Evolutionary conservation across 306 rosid species (phyloP), one percentile per base, ranked within the genome.

Genomic region (Glycine latifolia): DNA sequence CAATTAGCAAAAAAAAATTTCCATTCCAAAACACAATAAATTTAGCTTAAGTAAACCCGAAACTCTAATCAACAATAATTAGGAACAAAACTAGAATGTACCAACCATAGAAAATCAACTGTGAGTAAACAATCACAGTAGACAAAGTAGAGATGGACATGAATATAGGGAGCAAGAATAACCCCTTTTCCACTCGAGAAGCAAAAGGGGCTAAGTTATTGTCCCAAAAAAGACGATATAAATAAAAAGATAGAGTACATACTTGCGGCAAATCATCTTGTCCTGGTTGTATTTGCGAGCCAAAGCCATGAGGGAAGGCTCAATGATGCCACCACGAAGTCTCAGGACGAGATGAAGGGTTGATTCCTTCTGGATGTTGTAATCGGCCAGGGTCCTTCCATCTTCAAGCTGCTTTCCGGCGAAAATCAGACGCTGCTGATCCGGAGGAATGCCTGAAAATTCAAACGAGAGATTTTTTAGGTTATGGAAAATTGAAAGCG

Each of bases 201-300:
- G 75, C 71, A 75, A 69, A 71, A 71, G 78, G 43, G 83, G 85
- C 83, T 89, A 89, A 87, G 85, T 86, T 39, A 81, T 78, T 43
- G 77, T 84, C 85, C 91, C 91, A 43, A 60, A 1, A 60, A 63
- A 15, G 11, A 26, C 2, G 31, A 26, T 26, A 26, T 3, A 8
- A 1, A 41, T 60, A 33, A 20, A 39, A 9, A 4, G 1, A 48
- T 1, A 6, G 48, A 7, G 2, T 0, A 2, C 6, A 13, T 89
- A 92, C 97, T 92, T 92, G 85, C 97, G 89, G 91, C 98, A 92
- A 53, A 94, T 94, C 79, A 48, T 92, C 79, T 94, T 92, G 41
- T 94, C 98, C 49, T 92, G 97, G 31, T 94, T 94, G 86, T 92
- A 94, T 47, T 94, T 94, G 71, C 95, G 91, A 73, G 98, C 95